phyloP scores from a whole-genome alignment of 306 rosid genomes.

The Sphenostylis stenocarpa region DNA sequence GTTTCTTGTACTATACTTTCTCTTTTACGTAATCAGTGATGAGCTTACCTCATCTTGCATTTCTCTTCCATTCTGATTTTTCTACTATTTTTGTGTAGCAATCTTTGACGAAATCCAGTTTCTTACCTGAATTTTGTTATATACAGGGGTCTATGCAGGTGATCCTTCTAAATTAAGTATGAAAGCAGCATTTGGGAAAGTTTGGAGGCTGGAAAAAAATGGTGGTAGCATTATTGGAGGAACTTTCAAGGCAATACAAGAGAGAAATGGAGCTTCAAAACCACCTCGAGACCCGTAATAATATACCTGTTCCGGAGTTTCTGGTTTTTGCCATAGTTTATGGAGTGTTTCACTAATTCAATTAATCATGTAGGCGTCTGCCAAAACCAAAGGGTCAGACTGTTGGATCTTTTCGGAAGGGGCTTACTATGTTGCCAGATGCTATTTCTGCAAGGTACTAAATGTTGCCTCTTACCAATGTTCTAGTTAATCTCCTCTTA shows the following conservation, averaged over 20 bases:
- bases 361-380: slow-evolving; percentile 64
- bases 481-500: slow-evolving; percentile 26
- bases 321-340: slow-evolving; percentile 20
- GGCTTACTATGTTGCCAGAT: slow-evolving; percentile 87
- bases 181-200: slow-evolving; percentile 99
- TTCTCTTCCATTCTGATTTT: slow-evolving; percentile 15
- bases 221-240: slow-evolving; percentile 98
- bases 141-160: slow-evolving; percentile 91
- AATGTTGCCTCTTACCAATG: slow-evolving; percentile 2
- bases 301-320: slow-evolving; percentile 34
- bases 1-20: not conserved
- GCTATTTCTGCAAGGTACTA: slow-evolving; percentile 80
- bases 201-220: slow-evolving; percentile 90
- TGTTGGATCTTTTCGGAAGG: slow-evolving; percentile 92
- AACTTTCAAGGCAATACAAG: slow-evolving; percentile 90
- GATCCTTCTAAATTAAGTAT: slow-evolving; percentile 97
- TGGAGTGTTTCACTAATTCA: slow-evolving; percentile 40
- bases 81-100: not conserved
- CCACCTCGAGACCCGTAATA: slow-evolving; percentile 85
- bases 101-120: not conserved
- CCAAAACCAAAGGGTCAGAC: slow-evolving; percentile 97
- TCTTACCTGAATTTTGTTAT: slow-evolving; percentile 32
- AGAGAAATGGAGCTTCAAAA: slow-evolving; percentile 60
- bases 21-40: not conserved
- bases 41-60: slow-evolving; percentile 19